Evolutionary conservation across 2,329 filamentous ascomycete species (phyloP).

Genomic region (Curvularia verruculosa): DNA sequence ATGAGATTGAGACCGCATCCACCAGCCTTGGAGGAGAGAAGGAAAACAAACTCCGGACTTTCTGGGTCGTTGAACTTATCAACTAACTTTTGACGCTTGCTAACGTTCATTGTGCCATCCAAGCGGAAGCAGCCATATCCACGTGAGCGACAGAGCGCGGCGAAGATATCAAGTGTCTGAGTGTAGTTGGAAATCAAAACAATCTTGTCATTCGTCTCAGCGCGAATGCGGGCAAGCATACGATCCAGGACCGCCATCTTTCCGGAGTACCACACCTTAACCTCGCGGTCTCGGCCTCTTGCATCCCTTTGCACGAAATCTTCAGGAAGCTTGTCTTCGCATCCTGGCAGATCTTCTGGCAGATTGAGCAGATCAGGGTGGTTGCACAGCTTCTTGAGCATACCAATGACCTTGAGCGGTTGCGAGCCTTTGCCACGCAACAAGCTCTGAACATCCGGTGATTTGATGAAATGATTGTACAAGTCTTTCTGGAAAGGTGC

Average conservation of each 20-base stretch:
- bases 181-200: conserved; percentile 99
- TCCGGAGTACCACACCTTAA: conserved; percentile 95
- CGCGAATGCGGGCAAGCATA: conserved; percentile 93
- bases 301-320: conserved; percentile 89
- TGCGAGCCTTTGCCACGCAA: conserved; percentile 94
- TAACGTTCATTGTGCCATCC: conserved; percentile 97
- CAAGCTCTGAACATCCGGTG: conserved; percentile 90
- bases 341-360: conserved; percentile 82
- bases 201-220: conserved; percentile 98
- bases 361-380: conserved; percentile 92
- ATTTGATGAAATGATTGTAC: conserved; percentile 97
- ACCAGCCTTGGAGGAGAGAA: conserved; percentile 96
- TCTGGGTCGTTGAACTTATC: conserved; percentile 97
- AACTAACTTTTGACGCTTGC: conserved; percentile 94
- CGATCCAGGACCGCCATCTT: conserved; percentile 99
- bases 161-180: conserved; percentile 92
- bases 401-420: conserved; percentile 92
- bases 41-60: conserved; percentile 87
- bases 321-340: conserved; percentile 78
- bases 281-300: conserved; percentile 85
- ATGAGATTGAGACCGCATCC: conserved; percentile 96
- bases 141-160: conserved; percentile 83
- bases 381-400: conserved; percentile 98
- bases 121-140: conserved; percentile 86
- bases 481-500: conserved; percentile 90